phyloP scores from a whole-genome alignment of 176 grass and related monocot species.

The Bromus sterilis region DNA sequence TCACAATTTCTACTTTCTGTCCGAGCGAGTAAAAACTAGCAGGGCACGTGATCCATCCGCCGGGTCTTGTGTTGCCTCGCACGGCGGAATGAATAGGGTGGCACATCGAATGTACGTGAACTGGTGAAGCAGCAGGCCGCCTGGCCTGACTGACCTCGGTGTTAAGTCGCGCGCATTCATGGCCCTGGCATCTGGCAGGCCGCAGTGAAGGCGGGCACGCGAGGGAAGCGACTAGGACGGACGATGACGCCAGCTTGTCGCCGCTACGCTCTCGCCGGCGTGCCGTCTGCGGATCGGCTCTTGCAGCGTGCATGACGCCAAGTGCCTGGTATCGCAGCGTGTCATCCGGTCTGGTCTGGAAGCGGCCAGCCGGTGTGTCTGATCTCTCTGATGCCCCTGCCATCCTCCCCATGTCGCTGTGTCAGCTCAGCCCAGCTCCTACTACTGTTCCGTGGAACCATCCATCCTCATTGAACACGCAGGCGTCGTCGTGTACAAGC shows the following conservation, averaged over 20 bases:
- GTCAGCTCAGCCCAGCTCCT: neutral
- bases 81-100: conserved; percentile 3
- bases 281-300: neutral
- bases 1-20: no score
- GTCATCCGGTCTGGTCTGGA: neutral
- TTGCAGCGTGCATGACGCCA: neutral
- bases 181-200: neutral
- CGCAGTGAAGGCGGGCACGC: conserved; percentile 12
- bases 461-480: neutral
- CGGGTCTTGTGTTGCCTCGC: neutral
- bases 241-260: conserved; percentile 1
- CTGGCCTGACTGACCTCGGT: neutral
- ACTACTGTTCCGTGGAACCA: neutral
- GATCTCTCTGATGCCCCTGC: no score
- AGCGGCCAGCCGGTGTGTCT: neutral
- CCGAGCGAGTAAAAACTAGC: neutral
- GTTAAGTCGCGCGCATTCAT: conserved; percentile 22
- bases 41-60: neutral
- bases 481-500: no score
- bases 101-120: conserved; percentile 19
- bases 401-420: neutral
- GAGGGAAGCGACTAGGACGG: neutral
- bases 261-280: neutral
- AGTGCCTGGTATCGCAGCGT: neutral
- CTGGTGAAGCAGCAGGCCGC: neutral